phyloP scores from a whole-genome alignment of 768 basidiomycete genomes.

The Collybia nuda region DNA sequence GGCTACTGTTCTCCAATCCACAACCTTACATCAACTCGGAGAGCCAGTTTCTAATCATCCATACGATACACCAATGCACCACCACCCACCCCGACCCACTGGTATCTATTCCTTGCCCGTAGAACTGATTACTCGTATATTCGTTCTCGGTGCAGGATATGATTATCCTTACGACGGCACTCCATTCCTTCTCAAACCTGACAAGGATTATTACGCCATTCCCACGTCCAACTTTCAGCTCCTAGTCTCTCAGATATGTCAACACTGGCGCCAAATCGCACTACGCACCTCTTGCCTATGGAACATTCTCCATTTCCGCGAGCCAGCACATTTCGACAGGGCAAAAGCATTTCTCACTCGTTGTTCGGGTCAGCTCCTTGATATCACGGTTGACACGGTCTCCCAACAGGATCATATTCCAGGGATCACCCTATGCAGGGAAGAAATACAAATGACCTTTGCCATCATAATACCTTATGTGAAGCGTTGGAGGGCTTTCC shows the following conservation, averaged over 20 bases:
- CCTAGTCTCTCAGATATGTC: conserved; percentile 57
- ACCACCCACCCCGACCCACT: conserved; percentile 20
- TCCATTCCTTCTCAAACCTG: conserved; percentile 51
- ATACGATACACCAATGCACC: conserved; percentile 10
- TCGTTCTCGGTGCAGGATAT: conserved; percentile 48
- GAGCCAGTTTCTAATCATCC: conserved; percentile 2
- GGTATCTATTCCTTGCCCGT: conserved; percentile 51
- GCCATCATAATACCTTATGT: conserved; percentile 45
- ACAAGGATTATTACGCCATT: conserved; percentile 37
- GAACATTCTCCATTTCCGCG: conserved; percentile 56
- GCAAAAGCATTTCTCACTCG: conserved; percentile 44
- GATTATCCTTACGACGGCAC: conserved; percentile 43
- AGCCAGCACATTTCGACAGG: conserved; percentile 47
- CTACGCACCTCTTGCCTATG: conserved; percentile 50
- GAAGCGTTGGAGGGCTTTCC: conserved; percentile 55
- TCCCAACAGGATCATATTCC: conserved; percentile 44
- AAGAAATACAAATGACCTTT: conserved; percentile 48
- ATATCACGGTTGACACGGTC: conserved; percentile 61
- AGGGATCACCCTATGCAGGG: conserved; percentile 51
- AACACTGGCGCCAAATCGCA: conserved; percentile 55
- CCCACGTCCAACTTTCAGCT: conserved; percentile 51
- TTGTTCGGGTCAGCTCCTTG: conserved; percentile 32
- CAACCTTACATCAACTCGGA: conserved; percentile 2
- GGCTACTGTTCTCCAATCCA: not conserved
- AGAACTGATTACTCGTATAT: conserved; percentile 59